These are phyloP conservation scores for Neofusicoccum umdonicola DNA, from an alignment of 2,329 filamentous ascomycete species.

Conservation along the genomic window DNA sequence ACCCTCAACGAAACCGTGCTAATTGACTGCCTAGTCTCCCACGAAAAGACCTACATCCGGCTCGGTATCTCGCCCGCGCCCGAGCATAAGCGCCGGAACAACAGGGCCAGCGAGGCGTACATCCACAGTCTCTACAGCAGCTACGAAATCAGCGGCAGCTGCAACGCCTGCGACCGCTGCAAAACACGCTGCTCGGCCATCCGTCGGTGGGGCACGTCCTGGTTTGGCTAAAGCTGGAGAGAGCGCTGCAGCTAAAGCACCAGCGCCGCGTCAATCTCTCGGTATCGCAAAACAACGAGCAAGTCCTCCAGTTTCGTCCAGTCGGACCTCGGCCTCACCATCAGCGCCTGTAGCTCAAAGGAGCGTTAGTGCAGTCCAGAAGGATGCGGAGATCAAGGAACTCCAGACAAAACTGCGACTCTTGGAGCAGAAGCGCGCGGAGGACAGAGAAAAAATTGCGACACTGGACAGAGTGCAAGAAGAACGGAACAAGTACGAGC, in stretches of 20 bases:
- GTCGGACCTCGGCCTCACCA: constrained; percentile 1
- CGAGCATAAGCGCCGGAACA: constrained; percentile 10
- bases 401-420: constrained; percentile 83
- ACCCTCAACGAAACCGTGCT: not conserved
- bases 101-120: constrained; percentile 10
- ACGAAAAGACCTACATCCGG: constrained; percentile 18
- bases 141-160: not conserved
- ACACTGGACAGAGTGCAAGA: constrained; percentile 71
- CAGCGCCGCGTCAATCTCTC: constrained; percentile 5
- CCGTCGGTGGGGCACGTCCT: not conserved
- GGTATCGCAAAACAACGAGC: constrained; percentile 1
- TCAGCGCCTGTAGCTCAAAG: constrained; percentile 12
- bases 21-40: constrained; percentile 11
- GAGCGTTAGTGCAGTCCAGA: constrained; percentile 3
- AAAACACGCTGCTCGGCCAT: constrained; percentile 3
- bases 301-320: constrained; percentile 20
- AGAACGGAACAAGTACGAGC: constrained; percentile 75
- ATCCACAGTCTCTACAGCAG: constrained; percentile 14
- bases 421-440: constrained; percentile 79
- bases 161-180: not conserved
- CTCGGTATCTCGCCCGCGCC: constrained; percentile 17
- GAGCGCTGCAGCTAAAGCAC: not conserved
- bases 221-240: constrained; percentile 9
- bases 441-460: constrained; percentile 84
- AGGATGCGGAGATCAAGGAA: constrained; percentile 70